Evolutionary conservation across 106 monocot genomes (phyloP).

Genomic region (Acorus gramineus): DNA sequence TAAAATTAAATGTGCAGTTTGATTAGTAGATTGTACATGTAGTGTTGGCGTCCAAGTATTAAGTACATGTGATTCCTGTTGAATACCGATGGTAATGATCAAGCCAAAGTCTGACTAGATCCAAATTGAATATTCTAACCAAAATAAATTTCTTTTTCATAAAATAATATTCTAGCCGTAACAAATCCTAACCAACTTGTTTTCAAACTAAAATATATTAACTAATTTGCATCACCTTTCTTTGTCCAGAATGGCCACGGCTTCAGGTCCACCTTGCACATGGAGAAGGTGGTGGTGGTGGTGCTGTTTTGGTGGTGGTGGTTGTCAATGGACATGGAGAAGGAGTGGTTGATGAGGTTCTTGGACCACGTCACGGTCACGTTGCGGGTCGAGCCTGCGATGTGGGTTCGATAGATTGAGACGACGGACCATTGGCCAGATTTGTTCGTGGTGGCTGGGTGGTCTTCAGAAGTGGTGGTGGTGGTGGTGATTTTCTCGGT

Average conservation of each 20-base stretch:
- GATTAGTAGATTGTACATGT: too few species aligned
- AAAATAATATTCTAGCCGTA: too few species aligned
- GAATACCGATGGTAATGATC: too few species aligned
- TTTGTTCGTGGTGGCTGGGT: conserved; percentile 5
- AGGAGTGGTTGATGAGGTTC: conserved; percentile 69
- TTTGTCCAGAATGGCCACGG: conserved; percentile 96
- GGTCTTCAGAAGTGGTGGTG: neutral
- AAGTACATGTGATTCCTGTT: too few species aligned
- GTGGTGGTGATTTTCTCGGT: conserved; percentile 1
- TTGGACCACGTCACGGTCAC: conserved; percentile 67
- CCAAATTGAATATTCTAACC: too few species aligned
- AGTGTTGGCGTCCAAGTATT: too few species aligned
- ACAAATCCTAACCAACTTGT: too few species aligned
- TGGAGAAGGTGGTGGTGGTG: neutral
- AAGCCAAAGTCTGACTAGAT: too few species aligned
- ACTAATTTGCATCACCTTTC: conserved; percentile 11
- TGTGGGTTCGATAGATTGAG: conserved; percentile 40
- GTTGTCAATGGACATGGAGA: conserved; percentile 46
- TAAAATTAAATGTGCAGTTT: too few species aligned
- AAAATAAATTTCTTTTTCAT: too few species aligned
- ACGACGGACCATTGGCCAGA: conserved; percentile 52
- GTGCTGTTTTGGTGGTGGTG: neutral
- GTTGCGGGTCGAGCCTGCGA: conserved; percentile 17
- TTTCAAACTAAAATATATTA: too few species aligned
- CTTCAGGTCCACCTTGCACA: conserved; percentile 73